Evolutionary conservation across 2,329 filamentous ascomycete genomes (phyloP).

Genomic region (Pseudocercospora vitis): DNA sequence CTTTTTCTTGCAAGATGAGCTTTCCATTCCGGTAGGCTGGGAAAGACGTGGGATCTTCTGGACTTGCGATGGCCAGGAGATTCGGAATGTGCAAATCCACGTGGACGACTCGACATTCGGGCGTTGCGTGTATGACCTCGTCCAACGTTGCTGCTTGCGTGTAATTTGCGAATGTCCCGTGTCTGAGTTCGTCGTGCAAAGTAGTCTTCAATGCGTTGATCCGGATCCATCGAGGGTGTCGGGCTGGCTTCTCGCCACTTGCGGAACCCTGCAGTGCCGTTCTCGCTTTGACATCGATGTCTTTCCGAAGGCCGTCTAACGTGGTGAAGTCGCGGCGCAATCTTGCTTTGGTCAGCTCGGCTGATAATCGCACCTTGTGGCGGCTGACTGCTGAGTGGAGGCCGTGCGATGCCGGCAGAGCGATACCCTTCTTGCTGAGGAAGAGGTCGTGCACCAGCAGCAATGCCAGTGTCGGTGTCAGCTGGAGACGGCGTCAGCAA

Average conservation of each 20-base stretch:
- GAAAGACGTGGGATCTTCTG: constrained; percentile 70
- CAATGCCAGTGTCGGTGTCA: constrained; percentile 76
- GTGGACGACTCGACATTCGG: constrained; percentile 55
- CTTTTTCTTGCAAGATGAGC: constrained; percentile 93
- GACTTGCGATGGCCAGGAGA: constrained; percentile 70
- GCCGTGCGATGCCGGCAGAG: constrained; percentile 75
- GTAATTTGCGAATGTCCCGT: constrained; percentile 67
- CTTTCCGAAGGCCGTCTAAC: constrained; percentile 63
- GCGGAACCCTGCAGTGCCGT: constrained; percentile 28
- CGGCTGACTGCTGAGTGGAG: constrained; percentile 72
- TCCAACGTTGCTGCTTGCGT: constrained; percentile 56
- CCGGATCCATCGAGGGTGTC: constrained; percentile 87
- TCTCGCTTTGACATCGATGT: constrained; percentile 51
- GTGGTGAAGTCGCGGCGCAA: constrained; percentile 69
- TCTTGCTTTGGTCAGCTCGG: constrained; percentile 79
- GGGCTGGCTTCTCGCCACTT: constrained; percentile 38
- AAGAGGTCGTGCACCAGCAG: constrained; percentile 85
- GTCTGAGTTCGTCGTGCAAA: constrained; percentile 68
- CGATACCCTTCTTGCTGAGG: constrained; percentile 76
- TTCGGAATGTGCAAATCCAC: constrained; percentile 82
- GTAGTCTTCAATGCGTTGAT: constrained; percentile 77
- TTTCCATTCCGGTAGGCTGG: constrained; percentile 72
- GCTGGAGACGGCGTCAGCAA: constrained; percentile 49
- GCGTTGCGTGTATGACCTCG: constrained; percentile 48
- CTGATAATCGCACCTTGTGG: constrained; percentile 76